Evolutionary conservation across 176 grass and related monocot genomes (phyloP).

Genomic region (Juncus effusus): DNA sequence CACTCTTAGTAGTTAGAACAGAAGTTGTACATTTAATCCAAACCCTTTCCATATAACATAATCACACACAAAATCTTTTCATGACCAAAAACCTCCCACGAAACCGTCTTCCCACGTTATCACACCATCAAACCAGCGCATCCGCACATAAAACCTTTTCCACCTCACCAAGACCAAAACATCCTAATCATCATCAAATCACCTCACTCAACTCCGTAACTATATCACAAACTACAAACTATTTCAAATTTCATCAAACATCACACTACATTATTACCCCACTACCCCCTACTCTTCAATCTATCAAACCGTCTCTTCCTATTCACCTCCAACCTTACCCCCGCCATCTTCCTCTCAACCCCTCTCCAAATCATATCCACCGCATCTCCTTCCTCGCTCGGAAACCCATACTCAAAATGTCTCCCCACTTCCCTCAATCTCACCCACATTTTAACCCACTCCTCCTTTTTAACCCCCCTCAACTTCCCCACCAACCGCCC

Average conservation of each 20-base stretch:
- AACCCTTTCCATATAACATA: too few species aligned
- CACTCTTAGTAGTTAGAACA: too few species aligned
- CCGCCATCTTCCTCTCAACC: constrained; percentile 61
- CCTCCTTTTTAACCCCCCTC: constrained; percentile 25
- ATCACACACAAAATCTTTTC: too few species aligned
- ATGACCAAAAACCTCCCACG: too few species aligned
- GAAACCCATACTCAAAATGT: constrained; percentile 76
- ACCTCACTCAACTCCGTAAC: neutral
- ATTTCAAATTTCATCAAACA: neutral
- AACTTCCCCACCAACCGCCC: constrained; percentile 45
- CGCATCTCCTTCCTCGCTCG: constrained; percentile 43
- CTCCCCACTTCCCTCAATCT: constrained; percentile 51
- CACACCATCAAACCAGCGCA: too few species aligned
- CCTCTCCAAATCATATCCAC: constrained; percentile 83
- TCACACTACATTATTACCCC: neutral
- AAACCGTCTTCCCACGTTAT: too few species aligned
- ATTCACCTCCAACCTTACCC: constrained; percentile 55
- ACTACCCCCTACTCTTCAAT: constrained; percentile 30
- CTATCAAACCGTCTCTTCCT: constrained; percentile 36
- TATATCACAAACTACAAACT: constrained; percentile 6
- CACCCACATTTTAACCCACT: constrained; percentile 64
- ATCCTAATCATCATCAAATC: neutral
- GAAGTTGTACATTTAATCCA: too few species aligned
- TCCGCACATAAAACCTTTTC: neutral
- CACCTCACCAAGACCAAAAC: neutral